These are phyloP conservation scores for Neonothopanus nambi DNA, from an alignment of 1,284 basidiomycete genomes.

Conservation along the genomic window DNA sequence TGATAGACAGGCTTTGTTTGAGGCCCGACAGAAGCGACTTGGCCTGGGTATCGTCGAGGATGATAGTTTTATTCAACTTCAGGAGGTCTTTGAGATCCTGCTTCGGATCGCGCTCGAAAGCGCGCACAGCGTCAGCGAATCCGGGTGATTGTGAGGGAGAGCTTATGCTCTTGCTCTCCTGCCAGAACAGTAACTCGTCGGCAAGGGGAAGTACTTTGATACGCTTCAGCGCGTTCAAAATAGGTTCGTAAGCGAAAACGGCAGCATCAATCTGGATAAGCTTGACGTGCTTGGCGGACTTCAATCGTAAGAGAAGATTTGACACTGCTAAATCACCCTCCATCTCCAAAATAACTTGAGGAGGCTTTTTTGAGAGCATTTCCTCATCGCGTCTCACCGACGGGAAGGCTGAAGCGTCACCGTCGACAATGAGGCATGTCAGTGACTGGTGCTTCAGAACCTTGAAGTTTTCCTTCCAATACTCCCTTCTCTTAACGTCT, in stretches of 20 bases:
- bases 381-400: conserved; percentile 55
- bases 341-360: conserved; percentile 52
- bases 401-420: conserved; percentile 51
- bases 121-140: conserved; percentile 30
- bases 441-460: conserved; percentile 52
- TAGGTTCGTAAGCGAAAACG: conserved; percentile 61
- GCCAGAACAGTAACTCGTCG: conserved; percentile 54
- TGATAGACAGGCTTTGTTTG: conserved; percentile 54
- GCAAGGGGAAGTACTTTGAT: conserved; percentile 44
- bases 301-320: conserved; percentile 39
- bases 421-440: conserved; percentile 50
- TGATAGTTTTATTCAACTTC: conserved; percentile 35
- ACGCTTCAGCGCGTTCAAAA: conserved; percentile 52
- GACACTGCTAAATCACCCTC: conserved; percentile 40
- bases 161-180: conserved; percentile 25
- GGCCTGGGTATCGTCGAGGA: conserved; percentile 52
- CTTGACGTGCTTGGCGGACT: conserved; percentile 33
- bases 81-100: conserved; percentile 45
- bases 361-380: conserved; percentile 44
- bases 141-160: conserved; percentile 8
- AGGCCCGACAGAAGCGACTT: conserved; percentile 50
- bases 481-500: conserved; percentile 30
- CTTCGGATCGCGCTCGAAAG: conserved; percentile 33
- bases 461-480: conserved; percentile 40
- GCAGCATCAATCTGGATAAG: conserved; percentile 64